Evolutionary conservation across 2,329 filamentous ascomycete genomes (phyloP).

Genomic region (Sclerotinia subarctica): DNA sequence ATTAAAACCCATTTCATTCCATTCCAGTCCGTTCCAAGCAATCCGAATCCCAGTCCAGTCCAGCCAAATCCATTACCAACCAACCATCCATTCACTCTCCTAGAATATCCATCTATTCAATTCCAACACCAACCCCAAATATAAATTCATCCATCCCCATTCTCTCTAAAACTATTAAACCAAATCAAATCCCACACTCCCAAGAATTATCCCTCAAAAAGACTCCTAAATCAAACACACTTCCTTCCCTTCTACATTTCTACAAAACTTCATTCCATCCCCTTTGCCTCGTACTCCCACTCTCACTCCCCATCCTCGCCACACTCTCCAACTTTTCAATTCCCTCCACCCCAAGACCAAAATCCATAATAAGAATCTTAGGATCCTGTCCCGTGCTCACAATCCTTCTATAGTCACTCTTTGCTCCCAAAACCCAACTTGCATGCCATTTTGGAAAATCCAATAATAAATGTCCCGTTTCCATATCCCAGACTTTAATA

Average conservation of each 20-base stretch:
- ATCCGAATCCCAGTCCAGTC: not conserved
- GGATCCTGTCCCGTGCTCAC: conserved; percentile 94
- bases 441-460: conserved; percentile 93
- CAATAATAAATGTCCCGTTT: conserved; percentile 71
- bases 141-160: not conserved
- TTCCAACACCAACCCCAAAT: not conserved
- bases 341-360: conserved; percentile 61
- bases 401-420: conserved; percentile 91
- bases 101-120: conserved; percentile 4
- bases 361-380: conserved; percentile 90
- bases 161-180: not conserved
- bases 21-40: not conserved
- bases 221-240: not conserved
- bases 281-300: no score
- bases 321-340: conserved; percentile 43
- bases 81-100: not conserved
- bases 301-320: not conserved
- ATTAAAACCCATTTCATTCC: not conserved
- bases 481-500: conserved; percentile 91
- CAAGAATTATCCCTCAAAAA: not conserved
- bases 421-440: conserved; percentile 94
- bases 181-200: not conserved
- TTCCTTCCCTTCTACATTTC: not conserved
- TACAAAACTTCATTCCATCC: not conserved
- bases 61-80: not conserved